Conservation (phyloP, 768 basidiomycete genomes). For the Paxillus ammoniavirescens region DNA sequence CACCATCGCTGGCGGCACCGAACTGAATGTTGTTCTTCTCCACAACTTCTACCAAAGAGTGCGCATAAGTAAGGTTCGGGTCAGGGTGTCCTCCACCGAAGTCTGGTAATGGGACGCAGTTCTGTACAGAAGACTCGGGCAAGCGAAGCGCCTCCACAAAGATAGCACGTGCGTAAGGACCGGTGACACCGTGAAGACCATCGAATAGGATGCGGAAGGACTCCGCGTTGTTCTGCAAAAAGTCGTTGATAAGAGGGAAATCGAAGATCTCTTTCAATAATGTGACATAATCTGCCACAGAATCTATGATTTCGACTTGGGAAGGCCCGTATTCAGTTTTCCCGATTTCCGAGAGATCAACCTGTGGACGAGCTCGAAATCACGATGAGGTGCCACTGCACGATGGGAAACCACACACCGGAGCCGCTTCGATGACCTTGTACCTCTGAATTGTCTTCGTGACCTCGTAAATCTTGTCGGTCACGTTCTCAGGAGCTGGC, state of each 20-base stretch:
- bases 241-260: constrained; percentile 87
- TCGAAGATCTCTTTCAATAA: constrained; percentile 91
- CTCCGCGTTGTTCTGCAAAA: constrained; percentile 66
- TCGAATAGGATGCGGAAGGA: constrained; percentile 92
- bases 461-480: constrained; percentile 91
- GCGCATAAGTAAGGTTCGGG: constrained; percentile 97
- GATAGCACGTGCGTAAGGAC: constrained; percentile 90
- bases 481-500: constrained; percentile 93
- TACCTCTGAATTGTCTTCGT: constrained; percentile 86
- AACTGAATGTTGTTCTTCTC: constrained; percentile 85
- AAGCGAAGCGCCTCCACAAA: constrained; percentile 83
- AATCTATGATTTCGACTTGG: constrained; percentile 89
- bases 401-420: constrained; percentile 48
- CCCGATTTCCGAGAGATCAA: constrained; percentile 84
- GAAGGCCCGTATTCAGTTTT: constrained; percentile 78
- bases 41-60: constrained; percentile 88
- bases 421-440: constrained; percentile 75
- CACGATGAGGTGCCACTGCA: background rate
- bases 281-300: constrained; percentile 83
- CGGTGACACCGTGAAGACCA: constrained; percentile 94
- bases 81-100: constrained; percentile 99
- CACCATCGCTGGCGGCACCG: constrained; percentile 96
- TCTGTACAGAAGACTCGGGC: constrained; percentile 78
- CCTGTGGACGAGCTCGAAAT: constrained; percentile 36
- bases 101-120: constrained; percentile 88